A percentile compares a stretch with the other conserved stretches of the same genome.
phyloP scores from a whole-genome alignment of 78 protist genomes.

The Cavenderia fasciculata region DNA sequence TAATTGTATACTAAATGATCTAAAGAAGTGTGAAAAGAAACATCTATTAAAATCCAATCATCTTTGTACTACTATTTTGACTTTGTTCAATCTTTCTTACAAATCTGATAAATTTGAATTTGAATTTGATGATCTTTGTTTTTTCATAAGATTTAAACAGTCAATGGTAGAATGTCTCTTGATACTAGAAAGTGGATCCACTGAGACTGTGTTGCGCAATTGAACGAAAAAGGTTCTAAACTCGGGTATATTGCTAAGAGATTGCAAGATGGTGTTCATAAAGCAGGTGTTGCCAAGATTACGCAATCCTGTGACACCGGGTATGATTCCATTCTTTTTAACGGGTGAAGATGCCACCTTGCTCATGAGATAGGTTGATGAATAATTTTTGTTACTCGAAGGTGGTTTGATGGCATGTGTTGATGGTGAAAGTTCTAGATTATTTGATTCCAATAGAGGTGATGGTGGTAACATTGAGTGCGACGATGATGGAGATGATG shows the following conservation, averaged over 20 bases:
- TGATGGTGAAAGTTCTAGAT: neutral
- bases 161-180: slow-evolving; percentile 43
- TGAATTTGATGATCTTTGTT: neutral
- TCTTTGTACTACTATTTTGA: too few relatives aligned
- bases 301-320: slow-evolving; percentile 72
- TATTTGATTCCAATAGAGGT: neutral
- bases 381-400: slow-evolving; percentile 54
- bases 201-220: neutral
- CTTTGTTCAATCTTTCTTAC: too few relatives aligned
- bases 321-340: slow-evolving; percentile 38
- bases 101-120: too few relatives aligned
- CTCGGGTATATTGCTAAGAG: slow-evolving; percentile 65
- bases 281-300: slow-evolving; percentile 82
- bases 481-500: neutral
- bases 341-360: slow-evolving; percentile 59
- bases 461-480: neutral
- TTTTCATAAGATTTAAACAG: slow-evolving; percentile 11
- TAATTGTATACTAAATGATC: slow-evolving; percentile 43
- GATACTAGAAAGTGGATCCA: neutral
- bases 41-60: too few relatives aligned
- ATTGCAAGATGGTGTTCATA: slow-evolving; percentile 81
- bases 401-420: too few relatives aligned
- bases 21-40: too few relatives aligned
- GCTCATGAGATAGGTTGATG: slow-evolving; percentile 52
- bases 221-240: slow-evolving; percentile 61